Base-by-base conservation (phyloP, 805 yeast genomes). In the Saccharomycopsis capsularis region DNA sequence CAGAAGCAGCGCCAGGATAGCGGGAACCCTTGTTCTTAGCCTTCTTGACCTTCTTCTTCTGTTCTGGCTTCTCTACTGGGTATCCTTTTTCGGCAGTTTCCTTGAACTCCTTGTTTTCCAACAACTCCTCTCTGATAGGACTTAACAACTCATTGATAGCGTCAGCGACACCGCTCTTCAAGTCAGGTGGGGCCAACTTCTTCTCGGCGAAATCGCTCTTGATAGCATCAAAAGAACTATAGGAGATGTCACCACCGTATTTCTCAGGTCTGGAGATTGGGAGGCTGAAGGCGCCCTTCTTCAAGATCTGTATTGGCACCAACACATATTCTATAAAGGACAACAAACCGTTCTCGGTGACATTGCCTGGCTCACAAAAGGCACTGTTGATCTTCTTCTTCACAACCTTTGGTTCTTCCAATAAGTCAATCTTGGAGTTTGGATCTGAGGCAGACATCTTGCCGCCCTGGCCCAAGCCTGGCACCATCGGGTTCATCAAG, bases 391-490 rank as follows among this genome's bases (percentile, higher is more conserved):
- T 80, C 76, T 93, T 93, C 81, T 91, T 91, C 69, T 81, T 84
- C 50, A 93, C 93, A 29, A 70, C 67, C 63, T 85, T 85, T 58
- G 96, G 95, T 42, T 84, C 91, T 66, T 93, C 99, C 53, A 90
- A 69, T 34, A 93, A 66, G 62, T 93, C 99, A 56, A 93, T 89
- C 70, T 93, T 93, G 50, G 98, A 90, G 74, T 89, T 93, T 59
- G 99, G 97, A 70, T 93, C 99, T 32, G 96, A 87, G 2, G 99
- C 96, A 59, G 96, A 87, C 99, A 93, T 93, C 66, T 93, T 93
- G 61, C 95, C 99, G 59, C 98, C 97, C 69, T 90, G 96, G 29
- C 84, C 81, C 59, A 93, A 78, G 47, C 99, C 98, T 44, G 99
- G 99, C 42, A 95, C 96, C 98, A 93, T 91, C 48, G 89, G 91